A percentile compares a stretch with the other conserved stretches of the same genome.
Evolutionary conservation across 2,329 filamentous ascomycete genomes (phyloP).

Genomic region (Ilyonectria destructans): DNA sequence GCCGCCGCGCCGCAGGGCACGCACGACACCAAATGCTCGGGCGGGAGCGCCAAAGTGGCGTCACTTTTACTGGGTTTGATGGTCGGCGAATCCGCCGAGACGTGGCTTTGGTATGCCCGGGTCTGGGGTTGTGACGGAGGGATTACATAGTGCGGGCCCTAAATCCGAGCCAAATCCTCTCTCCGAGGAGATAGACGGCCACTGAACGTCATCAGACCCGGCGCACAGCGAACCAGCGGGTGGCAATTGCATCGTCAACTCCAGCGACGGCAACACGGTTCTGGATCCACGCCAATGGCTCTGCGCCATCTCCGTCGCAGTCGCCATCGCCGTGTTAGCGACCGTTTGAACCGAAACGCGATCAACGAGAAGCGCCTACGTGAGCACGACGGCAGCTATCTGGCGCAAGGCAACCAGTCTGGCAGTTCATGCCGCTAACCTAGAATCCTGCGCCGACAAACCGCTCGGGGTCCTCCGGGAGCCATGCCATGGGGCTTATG

Average conservation of each 20-base stretch:
- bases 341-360: background rate
- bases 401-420: slow-evolving; percentile 7
- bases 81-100: slow-evolving; percentile 11
- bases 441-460: slow-evolving; percentile 3
- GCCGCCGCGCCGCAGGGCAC: slow-evolving; percentile 12
- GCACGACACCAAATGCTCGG: slow-evolving; percentile 13
- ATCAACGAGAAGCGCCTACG: no score
- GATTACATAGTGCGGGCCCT: background rate
- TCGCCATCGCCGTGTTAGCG: background rate
- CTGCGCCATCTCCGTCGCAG: background rate
- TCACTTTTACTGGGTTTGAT: slow-evolving; percentile 10
- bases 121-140: background rate
- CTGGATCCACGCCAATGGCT: background rate
- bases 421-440: slow-evolving; percentile 23
- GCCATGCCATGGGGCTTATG: slow-evolving; percentile 16
- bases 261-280: background rate
- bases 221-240: background rate
- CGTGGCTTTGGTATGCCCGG: background rate
- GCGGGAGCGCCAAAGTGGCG: slow-evolving; percentile 17
- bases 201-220: background rate
- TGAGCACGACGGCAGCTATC: background rate
- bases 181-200: background rate
- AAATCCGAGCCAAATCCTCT: background rate
- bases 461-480: slow-evolving; percentile 20
- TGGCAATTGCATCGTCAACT: background rate